phyloP scores from a whole-genome alignment of 768 basidiomycete genomes.

The Paxillus ammoniavirescens region DNA sequence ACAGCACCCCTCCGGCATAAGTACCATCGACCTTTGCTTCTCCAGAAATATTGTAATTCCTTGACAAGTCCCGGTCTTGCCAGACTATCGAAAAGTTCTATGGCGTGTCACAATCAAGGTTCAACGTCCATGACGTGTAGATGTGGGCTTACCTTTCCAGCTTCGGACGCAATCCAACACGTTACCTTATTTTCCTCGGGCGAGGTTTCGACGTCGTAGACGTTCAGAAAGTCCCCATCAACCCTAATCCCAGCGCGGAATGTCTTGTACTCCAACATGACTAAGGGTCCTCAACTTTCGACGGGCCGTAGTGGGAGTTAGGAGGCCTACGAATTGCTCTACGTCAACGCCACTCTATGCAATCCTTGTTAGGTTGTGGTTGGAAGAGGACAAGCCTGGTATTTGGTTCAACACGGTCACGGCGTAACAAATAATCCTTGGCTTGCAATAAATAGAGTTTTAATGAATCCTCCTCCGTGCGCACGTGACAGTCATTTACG shows the following conservation, averaged over 20 bases:
- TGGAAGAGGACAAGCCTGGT: no score
- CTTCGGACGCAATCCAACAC: constrained; percentile 10
- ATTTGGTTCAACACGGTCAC: no score
- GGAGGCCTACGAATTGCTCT: no score
- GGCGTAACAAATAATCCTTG: not conserved
- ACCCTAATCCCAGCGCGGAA: constrained; percentile 4
- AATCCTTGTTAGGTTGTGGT: no score
- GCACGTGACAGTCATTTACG: no score
- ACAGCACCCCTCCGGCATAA: not conserved
- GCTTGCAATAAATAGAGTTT: no score
- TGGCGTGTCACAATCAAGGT: not conserved
- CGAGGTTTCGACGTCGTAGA: constrained; percentile 4
- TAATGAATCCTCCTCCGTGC: no score
- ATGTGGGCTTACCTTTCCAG: constrained; percentile 4
- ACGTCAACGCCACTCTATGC: not conserved
- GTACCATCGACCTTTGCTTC: constrained; percentile 2
- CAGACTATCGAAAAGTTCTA: constrained; percentile 7
- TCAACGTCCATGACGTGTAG: not conserved
- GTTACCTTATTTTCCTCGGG: constrained; percentile 10
- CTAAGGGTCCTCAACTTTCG: not conserved
- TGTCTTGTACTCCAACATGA: constrained; percentile 1
- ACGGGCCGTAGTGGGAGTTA: no score
- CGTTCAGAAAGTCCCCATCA: not conserved
- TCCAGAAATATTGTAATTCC: not conserved
- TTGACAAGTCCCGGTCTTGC: constrained; percentile 1